phyloP scores from a whole-genome alignment of 192 early-diverging fungal genomes.

The Gonapodya prolifera region DNA sequence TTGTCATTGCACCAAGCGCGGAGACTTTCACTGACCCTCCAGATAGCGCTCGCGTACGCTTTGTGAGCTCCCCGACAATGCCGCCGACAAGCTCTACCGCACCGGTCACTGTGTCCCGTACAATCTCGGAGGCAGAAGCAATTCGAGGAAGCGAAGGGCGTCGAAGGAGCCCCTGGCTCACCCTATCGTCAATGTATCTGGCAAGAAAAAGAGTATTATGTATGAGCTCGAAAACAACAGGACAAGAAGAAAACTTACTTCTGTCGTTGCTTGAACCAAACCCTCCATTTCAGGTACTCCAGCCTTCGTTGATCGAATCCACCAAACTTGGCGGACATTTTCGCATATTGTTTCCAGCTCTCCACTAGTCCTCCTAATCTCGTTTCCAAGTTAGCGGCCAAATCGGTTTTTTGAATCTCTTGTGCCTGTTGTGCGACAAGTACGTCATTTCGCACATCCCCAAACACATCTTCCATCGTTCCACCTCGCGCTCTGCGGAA shows the following conservation, averaged over 20 bases:
- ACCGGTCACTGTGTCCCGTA: not conserved
- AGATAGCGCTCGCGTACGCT: not conserved
- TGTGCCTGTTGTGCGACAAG: not conserved
- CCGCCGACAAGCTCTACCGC: not conserved
- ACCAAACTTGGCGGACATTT: not conserved
- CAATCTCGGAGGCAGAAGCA: not conserved
- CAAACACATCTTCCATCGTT: not conserved
- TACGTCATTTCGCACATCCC: not conserved
- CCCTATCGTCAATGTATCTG: not conserved
- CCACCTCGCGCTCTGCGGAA: not conserved
- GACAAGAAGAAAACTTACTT: not conserved
- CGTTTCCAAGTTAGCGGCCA: not conserved
- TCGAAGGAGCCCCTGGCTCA: not conserved
- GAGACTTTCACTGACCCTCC: not conserved
- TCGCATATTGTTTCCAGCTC: not conserved
- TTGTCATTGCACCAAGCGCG: not conserved
- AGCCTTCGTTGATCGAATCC: not conserved
- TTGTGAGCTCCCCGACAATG: not conserved
- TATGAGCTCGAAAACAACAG: too few species aligned
- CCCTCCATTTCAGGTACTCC: not conserved
- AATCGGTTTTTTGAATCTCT: not conserved
- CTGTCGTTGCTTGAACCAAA: not conserved
- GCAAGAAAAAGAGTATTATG: not conserved
- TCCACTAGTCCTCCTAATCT: not conserved
- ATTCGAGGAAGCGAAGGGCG: not conserved